Conservation (phyloP, 306 rosid genomes). For the Purshia tridentata region DNA sequence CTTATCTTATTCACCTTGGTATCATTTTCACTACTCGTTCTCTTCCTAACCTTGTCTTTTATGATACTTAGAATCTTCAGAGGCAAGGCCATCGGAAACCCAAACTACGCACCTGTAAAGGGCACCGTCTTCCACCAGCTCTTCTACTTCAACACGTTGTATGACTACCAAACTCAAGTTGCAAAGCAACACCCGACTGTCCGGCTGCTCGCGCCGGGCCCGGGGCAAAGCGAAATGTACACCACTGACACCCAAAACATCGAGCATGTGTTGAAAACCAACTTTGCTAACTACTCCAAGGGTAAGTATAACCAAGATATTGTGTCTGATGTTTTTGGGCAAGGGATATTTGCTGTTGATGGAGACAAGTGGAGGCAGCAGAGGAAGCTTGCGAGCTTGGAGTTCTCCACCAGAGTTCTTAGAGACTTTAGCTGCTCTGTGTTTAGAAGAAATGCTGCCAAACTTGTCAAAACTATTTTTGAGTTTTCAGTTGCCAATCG, state of each 20-base stretch:
- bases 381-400: slow-evolving; percentile 65
- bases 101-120: slow-evolving; percentile 52
- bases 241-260: slow-evolving; percentile 48
- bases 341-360: slow-evolving; percentile 69
- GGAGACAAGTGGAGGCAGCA: slow-evolving; percentile 74
- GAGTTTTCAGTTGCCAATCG: slow-evolving; percentile 28
- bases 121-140: slow-evolving; percentile 55
- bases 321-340: slow-evolving; percentile 46
- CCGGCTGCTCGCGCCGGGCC: slow-evolving; percentile 38
- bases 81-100: slow-evolving; percentile 56
- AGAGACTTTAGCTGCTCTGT: slow-evolving; percentile 61
- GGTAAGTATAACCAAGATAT: slow-evolving; percentile 43
- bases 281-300: slow-evolving; percentile 49
- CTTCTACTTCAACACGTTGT: slow-evolving; percentile 46
- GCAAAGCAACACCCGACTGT: slow-evolving; percentile 48
- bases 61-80: slow-evolving; percentile 29
- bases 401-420: slow-evolving; percentile 68
- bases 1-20: slow-evolving; percentile 32
- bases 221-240: slow-evolving; percentile 41
- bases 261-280: slow-evolving; percentile 51
- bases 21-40: slow-evolving; percentile 21
- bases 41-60: slow-evolving; percentile 31
- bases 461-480: slow-evolving; percentile 42
- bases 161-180: slow-evolving; percentile 34
- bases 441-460: slow-evolving; percentile 52